Evolutionary conservation across 805 yeast species (phyloP), one percentile per base, ranked within the genome.

Genomic region (Sungouiozyma intestinalis): DNA sequence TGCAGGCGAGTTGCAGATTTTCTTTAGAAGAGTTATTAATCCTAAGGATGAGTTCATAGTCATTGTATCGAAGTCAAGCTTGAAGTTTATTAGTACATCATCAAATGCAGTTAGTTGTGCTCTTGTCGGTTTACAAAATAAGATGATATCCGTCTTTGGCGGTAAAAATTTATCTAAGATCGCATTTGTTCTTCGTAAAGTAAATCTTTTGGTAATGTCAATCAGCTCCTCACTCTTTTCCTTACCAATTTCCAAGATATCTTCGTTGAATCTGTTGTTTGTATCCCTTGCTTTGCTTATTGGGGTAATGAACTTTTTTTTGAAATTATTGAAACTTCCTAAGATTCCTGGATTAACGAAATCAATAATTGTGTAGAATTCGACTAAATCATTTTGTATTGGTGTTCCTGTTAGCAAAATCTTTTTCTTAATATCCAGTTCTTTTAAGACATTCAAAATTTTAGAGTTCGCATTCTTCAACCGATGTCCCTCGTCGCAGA

Each of bases 401-500:
- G 95, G 96, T 0, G 96, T 86, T 0, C 96, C 98, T 0, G 95
- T 77, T 5, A 92, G 64, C 4, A 90, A 54, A 2, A 90, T 65
- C 46, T 81, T 76, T 35, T 69, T 74, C 6, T 67, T 66, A 3
- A 81, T 70, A 35, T 76, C 64, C 15, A 87, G 60, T 1, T 68
- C 52, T 34, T 73, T 74, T 40, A 90, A 64, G 0, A 79, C 76
- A 45, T 76, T 77, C 40, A 86, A 65, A 0, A 83, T 77, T 58
- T 85, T 87, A 45, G 84, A 85, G 8, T 77, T 66, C 4, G 76
- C 69, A 50, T 77, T 84, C 52, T 90, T 92, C 49, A 92, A 68
- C 39, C 95, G 69, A 59, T 92, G 98, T 2, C 97, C 98, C 57
- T 92, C 98, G 60, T 92, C 98, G 60, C 96, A 92, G 1, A 92